Percentiles rank a stretch among this genome's conserved stretches.
These are phyloP conservation scores for Entomortierella parvispora DNA, from an alignment of 192 early-diverging fungal genomes.

Conservation along the genomic window DNA sequence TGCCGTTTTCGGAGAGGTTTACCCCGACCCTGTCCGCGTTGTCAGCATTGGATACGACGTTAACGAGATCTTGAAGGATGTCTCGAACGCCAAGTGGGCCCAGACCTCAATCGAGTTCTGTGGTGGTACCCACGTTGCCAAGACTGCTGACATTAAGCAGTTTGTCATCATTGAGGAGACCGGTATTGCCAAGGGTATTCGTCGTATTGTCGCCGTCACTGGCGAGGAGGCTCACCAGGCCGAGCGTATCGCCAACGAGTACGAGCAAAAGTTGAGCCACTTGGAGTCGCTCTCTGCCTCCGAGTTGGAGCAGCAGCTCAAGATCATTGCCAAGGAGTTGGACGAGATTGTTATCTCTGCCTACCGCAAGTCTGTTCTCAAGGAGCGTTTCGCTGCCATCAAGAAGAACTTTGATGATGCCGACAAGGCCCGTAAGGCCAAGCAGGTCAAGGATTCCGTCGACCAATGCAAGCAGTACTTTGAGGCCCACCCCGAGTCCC, in stretches of 20 bases:
- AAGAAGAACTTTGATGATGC: constrained; percentile 89
- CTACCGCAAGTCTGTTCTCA: constrained; percentile 79
- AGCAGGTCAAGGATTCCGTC: constrained; percentile 79
- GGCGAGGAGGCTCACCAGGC: constrained; percentile 87
- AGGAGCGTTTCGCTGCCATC: constrained; percentile 73
- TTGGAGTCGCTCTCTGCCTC: constrained; percentile 67
- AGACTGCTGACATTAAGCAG: constrained; percentile 90
- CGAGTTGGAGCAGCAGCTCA: constrained; percentile 81
- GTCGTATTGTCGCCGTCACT: constrained; percentile 94
- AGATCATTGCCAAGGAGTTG: constrained; percentile 81
- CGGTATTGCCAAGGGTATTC: constrained; percentile 95
- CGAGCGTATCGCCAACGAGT: constrained; percentile 73
- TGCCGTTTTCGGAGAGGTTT: constrained; percentile 97
- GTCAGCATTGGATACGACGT: constrained; percentile 92
- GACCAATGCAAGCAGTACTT: constrained; percentile 47
- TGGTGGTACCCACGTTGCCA: constrained; percentile 93
- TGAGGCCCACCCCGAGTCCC: constrained; percentile 32
- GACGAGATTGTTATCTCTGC: constrained; percentile 84
- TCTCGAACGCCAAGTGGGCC: constrained; percentile 83
- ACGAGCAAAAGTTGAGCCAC: constrained; percentile 68
- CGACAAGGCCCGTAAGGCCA: constrained; percentile 90
- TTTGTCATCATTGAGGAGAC: constrained; percentile 90
- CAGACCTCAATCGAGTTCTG: constrained; percentile 95
- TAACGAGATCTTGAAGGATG: constrained; percentile 84
- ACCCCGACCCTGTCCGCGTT: constrained; percentile 98